Conservation (phyloP, 345 rosid genomes). For the Mangifera indica region DNA sequence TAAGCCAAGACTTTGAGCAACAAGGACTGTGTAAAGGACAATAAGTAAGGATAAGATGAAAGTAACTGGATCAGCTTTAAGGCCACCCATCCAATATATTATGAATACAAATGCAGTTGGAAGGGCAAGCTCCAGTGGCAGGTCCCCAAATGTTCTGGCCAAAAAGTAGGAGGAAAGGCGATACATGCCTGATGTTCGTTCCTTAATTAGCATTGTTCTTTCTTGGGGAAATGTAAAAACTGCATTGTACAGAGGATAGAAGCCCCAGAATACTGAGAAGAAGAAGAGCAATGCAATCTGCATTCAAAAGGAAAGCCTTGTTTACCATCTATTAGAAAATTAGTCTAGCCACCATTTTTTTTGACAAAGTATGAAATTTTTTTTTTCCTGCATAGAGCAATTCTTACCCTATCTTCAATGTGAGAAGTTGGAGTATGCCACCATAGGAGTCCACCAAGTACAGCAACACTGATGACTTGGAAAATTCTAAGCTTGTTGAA, state of each 20-base stretch:
- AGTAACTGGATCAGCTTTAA: slow-evolving; percentile 72
- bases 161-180: slow-evolving; percentile 93
- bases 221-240: slow-evolving; percentile 98
- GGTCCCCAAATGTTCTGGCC: slow-evolving; percentile 84
- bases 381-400: slow-evolving; percentile 18
- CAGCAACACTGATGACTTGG: slow-evolving; percentile 93
- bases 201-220: slow-evolving; percentile 82
- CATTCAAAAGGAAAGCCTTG: slow-evolving; percentile 23
- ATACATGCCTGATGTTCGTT: slow-evolving; percentile 92
- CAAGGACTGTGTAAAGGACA: slow-evolving; percentile 89
- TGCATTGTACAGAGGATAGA: slow-evolving; percentile 97
- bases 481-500: slow-evolving; percentile 91
- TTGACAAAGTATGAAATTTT: no score
- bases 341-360: neutral
- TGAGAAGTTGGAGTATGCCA: slow-evolving; percentile 94
- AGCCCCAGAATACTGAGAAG: slow-evolving; percentile 99
- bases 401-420: slow-evolving; percentile 74
- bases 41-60: slow-evolving; percentile 81
- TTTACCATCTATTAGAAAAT: slow-evolving; percentile 19
- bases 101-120: slow-evolving; percentile 93
- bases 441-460: slow-evolving; percentile 95
- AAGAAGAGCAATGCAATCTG: slow-evolving; percentile 95
- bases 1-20: slow-evolving; percentile 90
- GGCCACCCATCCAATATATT: slow-evolving; percentile 99
- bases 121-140: slow-evolving; percentile 92